phyloP scores from a whole-genome alignment of 2,329 filamentous ascomycete genomes.

The Pestalotiopsis sp. region DNA sequence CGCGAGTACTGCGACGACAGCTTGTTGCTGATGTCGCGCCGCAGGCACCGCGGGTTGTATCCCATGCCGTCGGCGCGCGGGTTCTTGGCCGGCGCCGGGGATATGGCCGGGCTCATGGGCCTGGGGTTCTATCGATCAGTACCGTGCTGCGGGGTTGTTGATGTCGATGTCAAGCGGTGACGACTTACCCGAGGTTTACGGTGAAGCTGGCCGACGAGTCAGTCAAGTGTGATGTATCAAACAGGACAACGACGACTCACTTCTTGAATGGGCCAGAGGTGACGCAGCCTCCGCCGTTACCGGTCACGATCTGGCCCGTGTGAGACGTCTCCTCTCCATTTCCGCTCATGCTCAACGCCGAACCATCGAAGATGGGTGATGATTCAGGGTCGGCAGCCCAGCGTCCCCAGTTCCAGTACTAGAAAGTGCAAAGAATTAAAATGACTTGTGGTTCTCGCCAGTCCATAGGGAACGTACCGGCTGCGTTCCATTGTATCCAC shows the following conservation, averaged over 20 bases:
- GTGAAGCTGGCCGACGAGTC: slow-evolving; percentile 14
- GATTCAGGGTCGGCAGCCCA: slow-evolving; percentile 37
- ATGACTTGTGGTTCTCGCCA: neutral
- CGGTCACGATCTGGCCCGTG: slow-evolving; percentile 28
- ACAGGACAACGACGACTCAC: slow-evolving; percentile 8
- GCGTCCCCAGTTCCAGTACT: slow-evolving; percentile 46
- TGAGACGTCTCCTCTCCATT: slow-evolving; percentile 30
- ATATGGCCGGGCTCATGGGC: slow-evolving; percentile 19
- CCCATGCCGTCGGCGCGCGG: slow-evolving; percentile 34
- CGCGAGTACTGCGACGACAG: slow-evolving; percentile 20
- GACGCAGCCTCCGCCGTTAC: slow-evolving; percentile 50
- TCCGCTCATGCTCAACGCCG: slow-evolving; percentile 40
- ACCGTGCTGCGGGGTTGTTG: neutral
- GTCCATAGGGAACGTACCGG: slow-evolving; percentile 17
- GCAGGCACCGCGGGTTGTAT: slow-evolving; percentile 47
- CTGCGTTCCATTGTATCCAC: slow-evolving; percentile 21
- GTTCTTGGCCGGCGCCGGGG: slow-evolving; percentile 27
- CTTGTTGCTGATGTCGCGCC: slow-evolving; percentile 39
- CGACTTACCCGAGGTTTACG: slow-evolving; percentile 28
- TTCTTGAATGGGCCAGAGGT: slow-evolving; percentile 40
- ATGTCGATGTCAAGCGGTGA: neutral
- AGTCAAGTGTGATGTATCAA: neutral
- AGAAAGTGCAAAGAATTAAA: slow-evolving; percentile 10
- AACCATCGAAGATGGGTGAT: slow-evolving; percentile 50
- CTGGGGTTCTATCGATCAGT: slow-evolving; percentile 8